Base-by-base conservation (phyloP, 164 flowering plant genomes). In the Liriodendron chinense region DNA sequence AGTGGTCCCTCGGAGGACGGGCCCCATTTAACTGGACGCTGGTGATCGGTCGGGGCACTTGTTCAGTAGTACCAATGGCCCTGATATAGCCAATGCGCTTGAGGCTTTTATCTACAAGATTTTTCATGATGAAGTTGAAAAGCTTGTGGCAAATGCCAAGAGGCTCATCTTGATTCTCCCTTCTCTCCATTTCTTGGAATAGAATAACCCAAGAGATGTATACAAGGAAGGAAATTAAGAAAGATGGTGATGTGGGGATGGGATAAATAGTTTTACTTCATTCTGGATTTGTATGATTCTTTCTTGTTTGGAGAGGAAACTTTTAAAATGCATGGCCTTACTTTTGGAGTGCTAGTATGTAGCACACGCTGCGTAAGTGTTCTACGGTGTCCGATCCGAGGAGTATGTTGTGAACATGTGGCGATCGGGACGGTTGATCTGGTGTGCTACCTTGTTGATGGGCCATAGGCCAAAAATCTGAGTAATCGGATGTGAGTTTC, bases 111-210 rank as follows among this genome's bases (percentile, higher is more conserved):
- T 12, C 13, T 14, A 53, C 56, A 22, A 69, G 1, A 34, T 18
- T 47, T 1, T 22, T 69, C 26, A 47, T 69, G 72, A 47, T 18
- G 72, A 47, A 48, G 72, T 69, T 69, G 72, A 69, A 48, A 21
- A 69, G 72, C 26, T 24, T 48, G 7, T 18, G 25, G 57, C 72
- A 69, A 50, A 69, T 69, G 59, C 72, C 57, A 2, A 10, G 1
- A 53, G 59, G 20, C 12, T 53, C 3, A 12, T 53, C 59, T 12
- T 53, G 59, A 53, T 53, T 53, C 59, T 53, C 59, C 59, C 1
- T 53, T 16, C 59, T 53, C 59, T 53, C 59, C 59, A 53, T 53
- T 3, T 53, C 20, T 53, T 53, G 59, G 59, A 13, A 8, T 1
- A 16, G 16, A 53, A 53, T 1, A 53, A 10, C 13, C 16, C 18